Conservation (phyloP, 2,329 filamentous ascomycete species). For the Fusarium udum region DNA sequence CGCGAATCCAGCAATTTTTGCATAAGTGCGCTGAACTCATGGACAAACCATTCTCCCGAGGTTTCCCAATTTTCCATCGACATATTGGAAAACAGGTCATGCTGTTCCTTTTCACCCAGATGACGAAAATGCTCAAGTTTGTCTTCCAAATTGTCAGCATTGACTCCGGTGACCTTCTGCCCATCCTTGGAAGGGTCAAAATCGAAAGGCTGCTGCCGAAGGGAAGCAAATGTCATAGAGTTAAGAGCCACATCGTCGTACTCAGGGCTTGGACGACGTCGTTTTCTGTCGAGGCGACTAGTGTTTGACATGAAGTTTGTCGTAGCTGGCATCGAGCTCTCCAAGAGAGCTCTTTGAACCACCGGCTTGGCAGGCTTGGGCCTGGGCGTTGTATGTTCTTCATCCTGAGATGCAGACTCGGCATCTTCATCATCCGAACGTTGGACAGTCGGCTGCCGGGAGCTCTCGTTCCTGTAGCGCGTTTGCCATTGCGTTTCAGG, state of each 20-base stretch:
- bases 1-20: constrained; percentile 59
- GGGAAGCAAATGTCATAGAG: constrained; percentile 61
- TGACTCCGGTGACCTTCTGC: constrained; percentile 48
- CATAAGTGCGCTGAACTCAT: constrained; percentile 62
- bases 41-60: constrained; percentile 68
- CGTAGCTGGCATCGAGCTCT: constrained; percentile 39
- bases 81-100: constrained; percentile 63
- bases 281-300: constrained; percentile 48
- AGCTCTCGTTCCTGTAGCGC: constrained; percentile 24
- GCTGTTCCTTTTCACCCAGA: constrained; percentile 57
- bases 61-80: constrained; percentile 66
- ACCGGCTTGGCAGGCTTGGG: constrained; percentile 35
- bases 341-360: constrained; percentile 31
- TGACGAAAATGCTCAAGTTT: constrained; percentile 61
- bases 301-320: constrained; percentile 2
- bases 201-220: constrained; percentile 65
- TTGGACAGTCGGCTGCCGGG: constrained; percentile 29
- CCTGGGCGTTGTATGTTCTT: constrained; percentile 36
- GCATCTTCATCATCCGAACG: constrained; percentile 39
- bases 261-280: constrained; percentile 58
- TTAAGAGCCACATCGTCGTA: constrained; percentile 67
- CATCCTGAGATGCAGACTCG: constrained; percentile 37
- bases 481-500: constrained; percentile 35
- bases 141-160: constrained; percentile 55
- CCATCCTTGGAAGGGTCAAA: constrained; percentile 61